A percentile compares a stretch with the other conserved stretches of the same genome.
These are phyloP conservation scores for Trypanosoma platydactyli DNA, from an alignment of 208 protist genomes.

Conservation along the genomic window DNA sequence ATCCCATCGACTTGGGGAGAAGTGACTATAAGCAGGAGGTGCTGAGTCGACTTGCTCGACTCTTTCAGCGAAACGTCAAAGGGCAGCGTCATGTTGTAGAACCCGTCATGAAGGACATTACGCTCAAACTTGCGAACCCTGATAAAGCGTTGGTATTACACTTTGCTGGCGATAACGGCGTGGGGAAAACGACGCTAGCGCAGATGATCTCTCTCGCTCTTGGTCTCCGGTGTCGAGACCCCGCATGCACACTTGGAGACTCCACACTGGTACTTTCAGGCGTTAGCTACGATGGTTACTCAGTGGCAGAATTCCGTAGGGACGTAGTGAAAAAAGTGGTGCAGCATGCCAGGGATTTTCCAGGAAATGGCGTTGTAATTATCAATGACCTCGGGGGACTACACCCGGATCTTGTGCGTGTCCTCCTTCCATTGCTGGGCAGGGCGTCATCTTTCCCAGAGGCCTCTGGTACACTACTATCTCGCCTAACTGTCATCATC, in stretches of 20 bases:
- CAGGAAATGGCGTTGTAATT: slow-evolving; percentile 62
- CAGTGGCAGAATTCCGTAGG: slow-evolving; percentile 47
- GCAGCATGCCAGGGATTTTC: slow-evolving; percentile 38
- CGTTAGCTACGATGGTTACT: slow-evolving; percentile 60
- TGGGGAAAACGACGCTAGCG: slow-evolving; percentile 73
- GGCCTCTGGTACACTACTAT: slow-evolving; percentile 30
- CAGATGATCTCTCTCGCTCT: slow-evolving; percentile 72
- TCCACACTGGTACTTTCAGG: slow-evolving; percentile 62
- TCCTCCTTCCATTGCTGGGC: slow-evolving; percentile 57
- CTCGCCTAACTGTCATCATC: slow-evolving; percentile 50
- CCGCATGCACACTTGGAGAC: slow-evolving; percentile 45
- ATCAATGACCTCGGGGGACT: slow-evolving; percentile 66
- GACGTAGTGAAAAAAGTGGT: slow-evolving; percentile 46
- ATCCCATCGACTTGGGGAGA: slow-evolving; percentile 16
- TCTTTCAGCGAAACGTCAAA: slow-evolving; percentile 35
- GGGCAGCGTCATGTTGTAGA: slow-evolving; percentile 49
- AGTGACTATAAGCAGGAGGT: slow-evolving; percentile 42
- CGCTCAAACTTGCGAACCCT: slow-evolving; percentile 48
- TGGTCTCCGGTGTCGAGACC: slow-evolving; percentile 46
- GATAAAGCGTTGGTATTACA: slow-evolving; percentile 59
- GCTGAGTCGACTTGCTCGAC: slow-evolving; percentile 28
- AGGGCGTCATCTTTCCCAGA: slow-evolving; percentile 50
- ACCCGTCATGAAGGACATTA: slow-evolving; percentile 36
- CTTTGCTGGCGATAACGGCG: slow-evolving; percentile 84
- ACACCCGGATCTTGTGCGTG: slow-evolving; percentile 47